A percentile compares a stretch with the other conserved stretches of the same genome.
phyloP scores from a whole-genome alignment of 2,329 filamentous ascomycete genomes.

The Verticillium tricorpus region DNA sequence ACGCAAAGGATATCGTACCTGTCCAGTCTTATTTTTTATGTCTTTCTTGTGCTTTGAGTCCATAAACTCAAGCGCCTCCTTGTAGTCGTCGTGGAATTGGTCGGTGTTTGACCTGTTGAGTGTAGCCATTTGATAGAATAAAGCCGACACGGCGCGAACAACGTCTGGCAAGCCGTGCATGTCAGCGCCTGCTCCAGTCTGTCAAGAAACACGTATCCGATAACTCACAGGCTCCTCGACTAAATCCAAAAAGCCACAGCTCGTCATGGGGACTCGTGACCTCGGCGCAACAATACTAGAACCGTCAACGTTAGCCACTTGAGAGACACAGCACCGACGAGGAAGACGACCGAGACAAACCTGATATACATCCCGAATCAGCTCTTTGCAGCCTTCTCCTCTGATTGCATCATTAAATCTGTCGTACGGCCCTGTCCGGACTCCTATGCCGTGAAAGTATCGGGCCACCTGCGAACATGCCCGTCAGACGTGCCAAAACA shows the following conservation, averaged over 20 bases:
- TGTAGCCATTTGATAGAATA: conserved; percentile 26
- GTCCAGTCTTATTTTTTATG: background rate
- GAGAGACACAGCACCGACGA: too few species aligned
- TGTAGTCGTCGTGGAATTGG: conserved; percentile 2
- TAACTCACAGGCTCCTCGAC: conserved; percentile 27
- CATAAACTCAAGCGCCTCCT: background rate
- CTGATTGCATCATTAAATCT: conserved; percentile 15
- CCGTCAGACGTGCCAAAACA: too few species aligned
- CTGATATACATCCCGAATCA: conserved; percentile 16
- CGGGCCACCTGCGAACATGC: background rate
- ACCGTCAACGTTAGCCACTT: too few species aligned
- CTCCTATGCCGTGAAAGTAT: conserved; percentile 15
- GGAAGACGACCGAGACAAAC: conserved; percentile 5
- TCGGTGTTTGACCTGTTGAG: background rate
- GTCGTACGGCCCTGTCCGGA: conserved; percentile 9
- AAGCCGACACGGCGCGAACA: conserved; percentile 30
- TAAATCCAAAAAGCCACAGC: conserved; percentile 34
- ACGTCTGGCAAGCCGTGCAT: conserved; percentile 14
- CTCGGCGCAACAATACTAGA: conserved; percentile 6
- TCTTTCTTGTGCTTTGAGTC: conserved; percentile 1
- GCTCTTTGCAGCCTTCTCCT: conserved; percentile 12
- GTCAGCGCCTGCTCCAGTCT: background rate
- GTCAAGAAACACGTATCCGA: too few species aligned
- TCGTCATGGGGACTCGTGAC: conserved; percentile 23
- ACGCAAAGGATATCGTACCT: conserved; percentile 8